A percentile compares a stretch with the other conserved stretches of the same genome.
phyloP scores from a whole-genome alignment of 768 basidiomycete genomes.

The Macrolepiota albuminosa region DNA sequence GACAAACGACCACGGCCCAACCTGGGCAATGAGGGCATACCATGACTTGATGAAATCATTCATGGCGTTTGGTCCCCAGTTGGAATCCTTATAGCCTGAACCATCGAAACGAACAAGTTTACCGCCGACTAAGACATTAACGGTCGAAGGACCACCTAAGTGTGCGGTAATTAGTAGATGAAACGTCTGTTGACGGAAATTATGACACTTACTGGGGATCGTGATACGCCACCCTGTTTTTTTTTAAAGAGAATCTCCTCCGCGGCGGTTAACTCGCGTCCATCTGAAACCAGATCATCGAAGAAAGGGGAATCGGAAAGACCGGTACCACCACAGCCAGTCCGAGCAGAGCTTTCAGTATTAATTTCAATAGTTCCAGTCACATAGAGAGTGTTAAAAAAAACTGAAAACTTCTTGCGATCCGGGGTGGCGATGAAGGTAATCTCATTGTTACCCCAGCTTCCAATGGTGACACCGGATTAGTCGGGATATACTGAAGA shows the following conservation, averaged over 20 bases:
- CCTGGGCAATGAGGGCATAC: conserved; percentile 15
- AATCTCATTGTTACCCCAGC: conserved; percentile 13
- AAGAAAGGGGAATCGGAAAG: conserved; percentile 12
- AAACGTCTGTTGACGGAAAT: not conserved
- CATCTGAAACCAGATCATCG: conserved; percentile 9
- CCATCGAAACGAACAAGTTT: conserved; percentile 9
- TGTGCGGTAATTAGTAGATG: not conserved
- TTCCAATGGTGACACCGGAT: conserved; percentile 5
- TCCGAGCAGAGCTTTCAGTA: conserved; percentile 9
- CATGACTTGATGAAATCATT: conserved; percentile 13
- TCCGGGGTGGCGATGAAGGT: conserved; percentile 1
- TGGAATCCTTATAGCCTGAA: conserved; percentile 14
- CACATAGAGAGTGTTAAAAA: conserved; percentile 6
- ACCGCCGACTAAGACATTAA: conserved; percentile 8
- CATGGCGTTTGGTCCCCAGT: conserved; percentile 14
- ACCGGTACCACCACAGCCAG: conserved; percentile 10
- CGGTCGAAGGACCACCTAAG: conserved; percentile 9
- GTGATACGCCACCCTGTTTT: conserved; percentile 15
- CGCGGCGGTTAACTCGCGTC: conserved; percentile 6
- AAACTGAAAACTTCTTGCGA: conserved; percentile 4
- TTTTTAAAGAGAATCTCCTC: conserved; percentile 11
- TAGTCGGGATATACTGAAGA: conserved; percentile 1
- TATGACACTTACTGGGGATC: conserved; percentile 2
- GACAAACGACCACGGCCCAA: conserved; percentile 15
- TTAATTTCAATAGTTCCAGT: conserved; percentile 7